Base-by-base conservation (phyloP, 441 rosid genomes). In the Mallotus japonicus region DNA sequence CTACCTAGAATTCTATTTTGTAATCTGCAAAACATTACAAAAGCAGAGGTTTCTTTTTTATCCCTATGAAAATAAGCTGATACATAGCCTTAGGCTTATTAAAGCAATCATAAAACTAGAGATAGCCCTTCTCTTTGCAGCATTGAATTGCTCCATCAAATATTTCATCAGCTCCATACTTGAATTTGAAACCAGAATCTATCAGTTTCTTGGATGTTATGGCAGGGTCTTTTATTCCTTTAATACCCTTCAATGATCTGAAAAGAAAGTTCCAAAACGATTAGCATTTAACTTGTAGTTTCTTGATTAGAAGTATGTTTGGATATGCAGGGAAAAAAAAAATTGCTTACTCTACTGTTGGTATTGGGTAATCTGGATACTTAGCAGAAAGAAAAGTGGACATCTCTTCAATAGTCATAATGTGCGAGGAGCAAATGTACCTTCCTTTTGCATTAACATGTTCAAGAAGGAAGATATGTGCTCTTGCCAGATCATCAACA, bases 391-490 rank as follows among this genome's bases (percentile, higher is more conserved):
- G 77, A 50, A 76, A 79, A 19, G 64, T 70, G 15, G 67, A 71
- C 67, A 82, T 75, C 62, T 81, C 79, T 59, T 78, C 67, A 63
- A 79, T 71, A 28, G 77, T 77, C 75, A 81, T 76, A 1, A 15
- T 11, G 47, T 56, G 0, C 0, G 78, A 76, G 22, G 85, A 83
- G 59, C 85, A 83, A 10, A 70, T 78, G 20, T 81, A 59, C 53
- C 87, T 84, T 44, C 87, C 86, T 20, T 79, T 72, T 53, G 83
- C 73, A 13, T 62, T 53, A 12, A 75, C 70, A 50, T 71, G 10
- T 59, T 82, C 81, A 24, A 83, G 71, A 55, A 80, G 80, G 76
- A 80, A 86, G 28, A 83, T 83, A 49, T 82, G 81, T 37, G 87
- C 85, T 14, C 73, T 80, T 6, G 74, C 83, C 28, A 82, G 76